Percentiles rank a stretch among this genome's conserved stretches.
phyloP scores from a whole-genome alignment of 176 grass and related monocot genomes.

The Carex myosuroides region DNA sequence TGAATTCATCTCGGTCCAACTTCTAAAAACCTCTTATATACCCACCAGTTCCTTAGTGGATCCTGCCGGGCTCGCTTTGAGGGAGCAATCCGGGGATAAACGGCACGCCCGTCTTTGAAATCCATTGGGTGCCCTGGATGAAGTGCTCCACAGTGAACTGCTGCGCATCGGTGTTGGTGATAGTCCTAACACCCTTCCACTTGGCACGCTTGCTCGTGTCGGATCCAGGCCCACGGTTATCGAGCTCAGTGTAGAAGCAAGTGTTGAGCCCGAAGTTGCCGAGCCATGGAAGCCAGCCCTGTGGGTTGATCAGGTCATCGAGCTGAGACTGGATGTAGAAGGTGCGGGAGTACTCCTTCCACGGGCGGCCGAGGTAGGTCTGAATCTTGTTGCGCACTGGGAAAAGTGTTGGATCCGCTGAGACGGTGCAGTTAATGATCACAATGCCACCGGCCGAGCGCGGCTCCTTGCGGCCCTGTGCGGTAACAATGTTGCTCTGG shows the following conservation, averaged over 20 bases:
- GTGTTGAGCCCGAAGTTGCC: conserved; percentile 64
- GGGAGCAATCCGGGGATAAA: conserved; percentile 57
- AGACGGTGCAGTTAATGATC: conserved; percentile 76
- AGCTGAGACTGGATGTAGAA: conserved; percentile 68
- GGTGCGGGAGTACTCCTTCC: conserved; percentile 84
- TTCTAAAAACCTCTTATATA: background rate
- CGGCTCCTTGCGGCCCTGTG: conserved; percentile 53
- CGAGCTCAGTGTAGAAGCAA: conserved; percentile 79
- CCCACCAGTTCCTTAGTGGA: conserved; percentile 24
- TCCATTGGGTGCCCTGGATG: conserved; percentile 63
- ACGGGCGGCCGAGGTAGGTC: conserved; percentile 72
- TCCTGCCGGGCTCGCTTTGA: conserved; percentile 25
- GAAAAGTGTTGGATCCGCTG: conserved; percentile 39
- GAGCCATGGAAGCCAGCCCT: conserved; percentile 68
- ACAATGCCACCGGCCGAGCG: conserved; percentile 38
- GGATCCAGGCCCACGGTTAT: conserved; percentile 60
- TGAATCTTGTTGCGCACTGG: conserved; percentile 18
- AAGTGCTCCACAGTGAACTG: conserved; percentile 51
- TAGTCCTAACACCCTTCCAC: conserved; percentile 65
- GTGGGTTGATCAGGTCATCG: conserved; percentile 53
- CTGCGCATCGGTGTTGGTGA: conserved; percentile 41
- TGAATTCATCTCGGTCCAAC: background rate
- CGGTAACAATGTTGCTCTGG: conserved; percentile 70
- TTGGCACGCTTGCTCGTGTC: conserved; percentile 52
- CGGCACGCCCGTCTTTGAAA: conserved; percentile 48